phyloP scores from a whole-genome alignment of 768 basidiomycete species.

The Leccinellum albellum region DNA sequence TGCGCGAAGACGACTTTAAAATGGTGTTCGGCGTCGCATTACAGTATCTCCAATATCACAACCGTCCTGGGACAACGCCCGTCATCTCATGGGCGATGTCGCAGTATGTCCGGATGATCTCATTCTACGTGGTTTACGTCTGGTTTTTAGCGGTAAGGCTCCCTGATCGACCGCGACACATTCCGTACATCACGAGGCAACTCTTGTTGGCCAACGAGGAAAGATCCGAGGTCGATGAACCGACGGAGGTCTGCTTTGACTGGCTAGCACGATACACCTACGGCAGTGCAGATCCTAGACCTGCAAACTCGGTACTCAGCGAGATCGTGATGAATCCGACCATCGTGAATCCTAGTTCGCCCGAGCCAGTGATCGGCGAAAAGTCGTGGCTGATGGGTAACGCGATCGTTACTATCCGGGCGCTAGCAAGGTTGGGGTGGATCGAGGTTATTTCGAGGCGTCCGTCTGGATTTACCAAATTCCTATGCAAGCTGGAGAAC shows the following conservation, averaged over 20 bases:
- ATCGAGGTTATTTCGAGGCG: conserved; percentile 80
- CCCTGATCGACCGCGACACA: conserved; percentile 73
- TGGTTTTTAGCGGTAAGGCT: conserved; percentile 93
- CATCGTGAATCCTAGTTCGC: conserved; percentile 21
- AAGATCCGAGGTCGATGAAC: conserved; percentile 71
- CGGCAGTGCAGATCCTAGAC: conserved; percentile 88
- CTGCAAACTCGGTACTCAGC: conserved; percentile 71
- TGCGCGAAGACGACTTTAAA: conserved; percentile 87
- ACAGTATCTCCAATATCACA: conserved; percentile 91
- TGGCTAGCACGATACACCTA: conserved; percentile 96
- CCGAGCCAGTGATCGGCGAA: conserved; percentile 46
- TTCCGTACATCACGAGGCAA: conserved; percentile 83
- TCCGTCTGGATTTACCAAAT: conserved; percentile 83
- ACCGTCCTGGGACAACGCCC: conserved; percentile 53
- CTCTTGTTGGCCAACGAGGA: conserved; percentile 83
- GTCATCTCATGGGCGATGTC: conserved; percentile 81
- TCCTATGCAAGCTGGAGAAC: conserved; percentile 85
- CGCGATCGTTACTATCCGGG: conserved; percentile 77
- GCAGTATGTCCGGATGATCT: conserved; percentile 86
- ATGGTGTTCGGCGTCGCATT: conserved; percentile 93
- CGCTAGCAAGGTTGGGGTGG: conserved; percentile 77
- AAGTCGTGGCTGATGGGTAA: conserved; percentile 88
- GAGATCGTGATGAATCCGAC: conserved; percentile 72
- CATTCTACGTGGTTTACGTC: conserved; percentile 86
- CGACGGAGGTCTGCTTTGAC: conserved; percentile 95